Evolutionary conservation across 495 filamentous ascomycete species (phyloP).

Genomic region (Neurospora sp.): DNA sequence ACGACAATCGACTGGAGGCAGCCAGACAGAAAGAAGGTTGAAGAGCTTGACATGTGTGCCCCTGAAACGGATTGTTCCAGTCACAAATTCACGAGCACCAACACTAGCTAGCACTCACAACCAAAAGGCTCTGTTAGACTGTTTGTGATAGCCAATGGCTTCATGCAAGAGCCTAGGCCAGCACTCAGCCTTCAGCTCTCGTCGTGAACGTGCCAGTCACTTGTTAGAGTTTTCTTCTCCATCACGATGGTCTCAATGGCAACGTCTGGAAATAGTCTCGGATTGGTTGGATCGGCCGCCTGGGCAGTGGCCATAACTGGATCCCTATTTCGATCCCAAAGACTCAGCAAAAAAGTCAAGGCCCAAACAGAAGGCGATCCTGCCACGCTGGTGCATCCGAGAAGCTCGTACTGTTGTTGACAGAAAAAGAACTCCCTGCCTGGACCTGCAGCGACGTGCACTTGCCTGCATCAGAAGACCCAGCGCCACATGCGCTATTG

Average conservation of each 20-base stretch:
- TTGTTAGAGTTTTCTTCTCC: neutral
- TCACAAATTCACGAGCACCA: neutral
- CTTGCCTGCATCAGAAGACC: neutral
- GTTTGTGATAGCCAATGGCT: neutral
- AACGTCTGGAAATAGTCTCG: neutral
- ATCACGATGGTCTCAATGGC: neutral
- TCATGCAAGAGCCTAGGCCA: neutral
- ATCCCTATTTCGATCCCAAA: neutral
- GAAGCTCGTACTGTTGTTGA: neutral
- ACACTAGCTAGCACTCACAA: neutral
- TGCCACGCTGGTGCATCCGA: neutral
- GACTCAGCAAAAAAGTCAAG: neutral
- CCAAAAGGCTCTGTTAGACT: neutral
- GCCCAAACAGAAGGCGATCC: neutral
- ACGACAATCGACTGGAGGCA: neutral
- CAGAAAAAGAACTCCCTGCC: neutral
- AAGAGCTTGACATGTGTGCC: neutral
- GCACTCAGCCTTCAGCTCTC: neutral
- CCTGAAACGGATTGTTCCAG: neutral
- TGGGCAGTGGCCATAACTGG: neutral
- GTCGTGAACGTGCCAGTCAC: neutral
- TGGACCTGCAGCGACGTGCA: neutral
- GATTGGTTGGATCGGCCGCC: neutral
- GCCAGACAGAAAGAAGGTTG: neutral
- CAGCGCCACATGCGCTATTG: neutral